Evolutionary conservation across 495 filamentous ascomycete species (phyloP), one percentile per base, ranked within the genome.

Genomic region (Trichoderma virens): DNA sequence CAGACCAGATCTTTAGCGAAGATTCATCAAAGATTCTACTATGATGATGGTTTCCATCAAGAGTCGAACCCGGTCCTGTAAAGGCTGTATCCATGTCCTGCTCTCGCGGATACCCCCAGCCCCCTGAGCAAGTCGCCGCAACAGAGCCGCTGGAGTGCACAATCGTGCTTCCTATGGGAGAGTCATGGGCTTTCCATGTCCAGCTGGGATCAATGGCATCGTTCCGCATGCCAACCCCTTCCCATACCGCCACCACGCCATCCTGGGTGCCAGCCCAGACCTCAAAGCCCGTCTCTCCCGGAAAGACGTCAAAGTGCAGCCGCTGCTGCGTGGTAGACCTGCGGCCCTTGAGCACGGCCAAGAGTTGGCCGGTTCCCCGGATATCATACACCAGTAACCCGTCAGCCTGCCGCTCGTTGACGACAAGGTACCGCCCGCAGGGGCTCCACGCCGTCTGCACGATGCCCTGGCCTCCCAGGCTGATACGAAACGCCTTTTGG

Each of bases 211-310:
- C 74, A 6, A 32, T 18, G 27, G 85, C 70, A 2, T 86, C 87
- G 62, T 82, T 82, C n/a, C 39, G 67, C 51, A 68, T 82, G 59
- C 79, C 84, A 6, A 84, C 80, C 35, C 87, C 81, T 64, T 83
- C 83, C 91, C 91, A 98, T 25, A 89, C 82, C 63, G 86, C 84
- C 64, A 96, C 88, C 16, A 75, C 72, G 0, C 94, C 95, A 78
- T 91, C 87, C n/a, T 75, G 84, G 2, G 90, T 90, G 18, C 92
- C 93, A 38, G 88, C 90, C 92, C 91, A 95, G 23, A 96, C 77
- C 70, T 92, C 89, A 73, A 86, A 85, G 3, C 86, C 86, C 1
- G 75, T 77, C 7, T 74, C 72, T 5, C 73, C 76, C 0, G 73
- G 72, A 66, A 80, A 83, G 18, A 93, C 79, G 74, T 96, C 91